Evolutionary conservation across 768 basidiomycete genomes (phyloP).

Genomic region (Hypholoma fasciculare): DNA sequence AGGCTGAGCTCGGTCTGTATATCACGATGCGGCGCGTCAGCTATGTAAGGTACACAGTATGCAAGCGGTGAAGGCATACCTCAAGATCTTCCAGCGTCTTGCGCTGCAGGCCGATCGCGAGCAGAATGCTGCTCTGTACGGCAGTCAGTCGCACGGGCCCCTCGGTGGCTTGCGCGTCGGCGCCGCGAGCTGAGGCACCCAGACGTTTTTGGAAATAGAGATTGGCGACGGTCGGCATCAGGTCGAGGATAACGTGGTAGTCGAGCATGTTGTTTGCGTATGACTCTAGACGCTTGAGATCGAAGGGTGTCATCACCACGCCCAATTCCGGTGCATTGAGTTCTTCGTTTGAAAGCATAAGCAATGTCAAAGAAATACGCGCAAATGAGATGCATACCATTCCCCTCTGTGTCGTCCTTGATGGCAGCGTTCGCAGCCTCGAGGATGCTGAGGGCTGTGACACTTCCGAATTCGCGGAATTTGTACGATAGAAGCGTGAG

Average conservation of each 20-base stretch:
- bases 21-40: not conserved
- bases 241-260: constrained; percentile 93
- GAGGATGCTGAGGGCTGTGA: constrained; percentile 83
- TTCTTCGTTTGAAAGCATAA: constrained; percentile 19
- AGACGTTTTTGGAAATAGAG: constrained; percentile 83
- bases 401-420: constrained; percentile 41
- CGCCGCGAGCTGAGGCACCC: constrained; percentile 26
- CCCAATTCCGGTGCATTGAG: constrained; percentile 45
- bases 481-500: constrained; percentile 87
- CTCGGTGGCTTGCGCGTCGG: constrained; percentile 13
- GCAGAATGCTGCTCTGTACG: constrained; percentile 88
- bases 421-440: constrained; percentile 77
- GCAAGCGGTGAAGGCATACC: constrained; percentile 37
- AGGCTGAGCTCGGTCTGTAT: constrained; percentile 74
- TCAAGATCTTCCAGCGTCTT: constrained; percentile 91
- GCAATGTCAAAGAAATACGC: not conserved
- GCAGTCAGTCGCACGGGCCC: constrained; percentile 72
- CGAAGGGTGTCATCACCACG: constrained; percentile 81
- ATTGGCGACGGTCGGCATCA: constrained; percentile 78
- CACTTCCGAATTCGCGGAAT: constrained; percentile 91
- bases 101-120: constrained; percentile 87
- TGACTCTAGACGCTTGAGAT: constrained; percentile 92
- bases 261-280: constrained; percentile 97
- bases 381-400: constrained; percentile 26
- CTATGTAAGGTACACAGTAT: not conserved